Percentiles rank a stretch among this genome's conserved stretches.
Conservation (phyloP, 1,284 basidiomycete species). For the Wolfiporia cocos region DNA sequence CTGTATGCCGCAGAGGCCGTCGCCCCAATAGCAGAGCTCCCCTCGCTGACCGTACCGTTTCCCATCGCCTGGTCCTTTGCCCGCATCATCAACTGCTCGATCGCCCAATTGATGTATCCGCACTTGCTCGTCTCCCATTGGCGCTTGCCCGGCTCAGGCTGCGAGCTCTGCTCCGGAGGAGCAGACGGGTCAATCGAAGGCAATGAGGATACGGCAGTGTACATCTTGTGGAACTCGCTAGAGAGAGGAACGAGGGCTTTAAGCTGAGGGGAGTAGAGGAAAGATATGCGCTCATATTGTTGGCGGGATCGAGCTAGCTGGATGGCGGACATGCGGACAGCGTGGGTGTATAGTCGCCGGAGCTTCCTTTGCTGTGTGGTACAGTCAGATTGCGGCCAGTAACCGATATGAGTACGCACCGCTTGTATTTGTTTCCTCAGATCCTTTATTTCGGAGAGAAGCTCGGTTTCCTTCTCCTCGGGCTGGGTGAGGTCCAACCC, state of each 20-base stretch:
- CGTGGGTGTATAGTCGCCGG: conserved; percentile 43
- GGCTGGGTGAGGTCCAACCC: conserved; percentile 46
- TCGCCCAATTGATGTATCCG: conserved; percentile 67
- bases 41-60: conserved; percentile 16
- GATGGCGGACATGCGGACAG: conserved; percentile 37
- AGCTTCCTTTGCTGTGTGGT: conserved; percentile 54
- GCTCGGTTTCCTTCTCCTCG: conserved; percentile 46
- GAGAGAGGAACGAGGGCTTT: conserved; percentile 20
- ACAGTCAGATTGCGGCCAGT: neutral
- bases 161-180: conserved; percentile 30
- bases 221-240: conserved; percentile 30
- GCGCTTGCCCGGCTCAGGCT: conserved; percentile 57
- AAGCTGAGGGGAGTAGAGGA: conserved; percentile 34
- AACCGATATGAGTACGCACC: conserved; percentile 32
- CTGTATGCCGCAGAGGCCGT: conserved; percentile 17
- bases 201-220: conserved; percentile 40
- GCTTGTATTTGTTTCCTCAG: conserved; percentile 52
- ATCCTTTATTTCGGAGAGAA: conserved; percentile 57
- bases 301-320: conserved; percentile 38
- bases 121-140: conserved; percentile 63
- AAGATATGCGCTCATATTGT: conserved; percentile 37
- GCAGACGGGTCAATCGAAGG: conserved; percentile 43
- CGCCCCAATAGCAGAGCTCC: conserved; percentile 19
- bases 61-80: conserved; percentile 34
- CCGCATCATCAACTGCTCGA: conserved; percentile 44